phyloP scores from a whole-genome alignment of 2,329 filamentous ascomycete species.

The Sporothrix globosa region DNA sequence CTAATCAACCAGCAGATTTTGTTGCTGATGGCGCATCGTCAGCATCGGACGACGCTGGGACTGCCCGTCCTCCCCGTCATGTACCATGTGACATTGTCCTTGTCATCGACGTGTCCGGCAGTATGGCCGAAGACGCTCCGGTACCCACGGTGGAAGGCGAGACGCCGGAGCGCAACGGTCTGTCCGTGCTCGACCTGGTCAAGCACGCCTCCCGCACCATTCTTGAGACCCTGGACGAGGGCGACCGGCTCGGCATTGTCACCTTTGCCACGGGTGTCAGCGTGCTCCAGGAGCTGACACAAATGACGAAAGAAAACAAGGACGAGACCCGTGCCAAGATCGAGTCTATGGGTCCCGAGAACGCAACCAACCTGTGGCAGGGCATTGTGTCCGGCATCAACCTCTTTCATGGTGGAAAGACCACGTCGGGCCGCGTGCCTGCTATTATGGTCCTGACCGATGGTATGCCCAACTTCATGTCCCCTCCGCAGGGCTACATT shows the following conservation, averaged over 20 bases:
- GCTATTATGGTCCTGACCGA: constrained; percentile 60
- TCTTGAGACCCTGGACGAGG: constrained; percentile 55
- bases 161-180: constrained; percentile 51
- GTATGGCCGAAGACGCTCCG: constrained; percentile 56
- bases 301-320: constrained; percentile 56
- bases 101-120: constrained; percentile 63
- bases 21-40: background rate
- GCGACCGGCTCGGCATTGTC: constrained; percentile 61
- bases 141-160: constrained; percentile 49
- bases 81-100: constrained; percentile 63
- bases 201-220: constrained; percentile 64
- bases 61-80: constrained; percentile 41
- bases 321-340: constrained; percentile 48
- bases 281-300: constrained; percentile 46
- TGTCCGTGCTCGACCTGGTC: constrained; percentile 61
- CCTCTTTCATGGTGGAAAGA: constrained; percentile 48
- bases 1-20: constrained; percentile 42
- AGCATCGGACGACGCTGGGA: background rate
- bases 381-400: constrained; percentile 57
- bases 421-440: constrained; percentile 46
- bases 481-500: constrained; percentile 56
- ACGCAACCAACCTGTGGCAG: constrained; percentile 61
- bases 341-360: constrained; percentile 45
- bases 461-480: constrained; percentile 57
- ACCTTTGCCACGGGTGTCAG: constrained; percentile 52